Evolutionary conservation across 148 eudicot genomes (phyloP).

Genomic region (Silene uniflora): DNA sequence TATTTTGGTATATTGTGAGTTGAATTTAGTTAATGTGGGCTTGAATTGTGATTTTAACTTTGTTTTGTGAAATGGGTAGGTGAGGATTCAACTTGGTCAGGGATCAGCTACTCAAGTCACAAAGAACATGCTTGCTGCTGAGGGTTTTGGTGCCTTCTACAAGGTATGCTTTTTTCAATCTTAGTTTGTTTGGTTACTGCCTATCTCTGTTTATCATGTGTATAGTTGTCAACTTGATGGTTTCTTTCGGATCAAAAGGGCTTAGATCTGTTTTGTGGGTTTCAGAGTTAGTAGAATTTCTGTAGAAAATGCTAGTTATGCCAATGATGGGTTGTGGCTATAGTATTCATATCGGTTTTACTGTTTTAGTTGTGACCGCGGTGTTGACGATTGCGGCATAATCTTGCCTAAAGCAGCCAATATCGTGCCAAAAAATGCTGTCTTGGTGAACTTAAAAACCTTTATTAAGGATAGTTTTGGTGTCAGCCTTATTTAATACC

Average conservation of each 20-base stretch:
- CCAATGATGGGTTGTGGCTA: too few relatives aligned
- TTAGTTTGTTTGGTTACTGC: background rate
- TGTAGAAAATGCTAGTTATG: background rate
- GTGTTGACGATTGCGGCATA: too few relatives aligned
- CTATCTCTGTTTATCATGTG: background rate
- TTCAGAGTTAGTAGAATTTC: background rate
- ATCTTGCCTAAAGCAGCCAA: too few relatives aligned
- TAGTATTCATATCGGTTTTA: too few relatives aligned
- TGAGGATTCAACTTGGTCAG: conserved; percentile 95
- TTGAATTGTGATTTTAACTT: background rate
- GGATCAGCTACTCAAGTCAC: conserved; percentile 82
- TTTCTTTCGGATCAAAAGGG: background rate
- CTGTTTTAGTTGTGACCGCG: too few relatives aligned
- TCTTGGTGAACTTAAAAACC: too few relatives aligned
- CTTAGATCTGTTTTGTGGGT: background rate
- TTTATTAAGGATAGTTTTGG: too few relatives aligned
- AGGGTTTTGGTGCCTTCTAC: conserved; percentile 92
- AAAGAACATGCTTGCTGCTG: conserved; percentile 72
- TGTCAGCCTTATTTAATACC: too few relatives aligned
- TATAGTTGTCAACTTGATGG: background rate
- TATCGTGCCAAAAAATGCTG: too few relatives aligned
- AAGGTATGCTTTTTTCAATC: conserved; percentile 44
- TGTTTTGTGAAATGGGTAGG: conserved; percentile 44
- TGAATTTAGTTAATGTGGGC: conserved; percentile 1
- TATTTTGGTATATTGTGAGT: background rate